Evolutionary conservation across 2,329 filamentous ascomycete species (phyloP), one percentile per base, ranked within the genome.

Genomic region (Hymenoscyphus linearis): DNA sequence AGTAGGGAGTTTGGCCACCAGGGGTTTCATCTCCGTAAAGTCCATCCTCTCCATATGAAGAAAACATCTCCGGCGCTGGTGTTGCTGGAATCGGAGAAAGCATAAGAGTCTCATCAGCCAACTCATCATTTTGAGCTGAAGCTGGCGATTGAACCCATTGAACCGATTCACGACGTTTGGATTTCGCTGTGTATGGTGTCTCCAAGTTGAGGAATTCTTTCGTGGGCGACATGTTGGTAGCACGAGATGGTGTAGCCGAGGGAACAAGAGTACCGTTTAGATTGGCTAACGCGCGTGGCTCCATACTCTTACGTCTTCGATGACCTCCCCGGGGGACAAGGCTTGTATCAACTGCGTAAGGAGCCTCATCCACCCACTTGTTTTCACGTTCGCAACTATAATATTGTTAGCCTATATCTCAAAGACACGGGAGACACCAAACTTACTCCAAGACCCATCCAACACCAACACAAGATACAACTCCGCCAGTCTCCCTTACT

Each of bases 371-470:
- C 2, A 93, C 78, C 90, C 90, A 93, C 72, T 84, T 78, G 65
- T 89, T 89, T 70, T 90, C 85, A 14, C 87, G 81, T 73, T 93
- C 89, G 68, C 90, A 93, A 68, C 88, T 90, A 58, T 27, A 60
- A 55, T 22, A 34, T 56, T 55, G 63, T 73, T 59, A 68, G 78
- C 70, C 25, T 10, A 14, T 10, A 31, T 68, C 63, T 31, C 27
- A 13, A 34, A 36, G 31, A 34, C 2, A 13, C 18, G n/a, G 22
- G 5, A 4, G 27, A 52, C 10, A 31, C n/a, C 53, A 3, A 62
- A 84, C 87, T 82, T 83, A 91, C 88, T 96, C 91, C 65, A 96
- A 81, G 59, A 95, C 89, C 91, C 91, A 96, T 66, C 86, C 87
- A 54, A 96, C 89, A 56, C 91, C 91, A 60, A 96, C 91, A 75